Base-by-base conservation (phyloP, 257 asterid genomes). In the Nyctanthes arbortristis region DNA sequence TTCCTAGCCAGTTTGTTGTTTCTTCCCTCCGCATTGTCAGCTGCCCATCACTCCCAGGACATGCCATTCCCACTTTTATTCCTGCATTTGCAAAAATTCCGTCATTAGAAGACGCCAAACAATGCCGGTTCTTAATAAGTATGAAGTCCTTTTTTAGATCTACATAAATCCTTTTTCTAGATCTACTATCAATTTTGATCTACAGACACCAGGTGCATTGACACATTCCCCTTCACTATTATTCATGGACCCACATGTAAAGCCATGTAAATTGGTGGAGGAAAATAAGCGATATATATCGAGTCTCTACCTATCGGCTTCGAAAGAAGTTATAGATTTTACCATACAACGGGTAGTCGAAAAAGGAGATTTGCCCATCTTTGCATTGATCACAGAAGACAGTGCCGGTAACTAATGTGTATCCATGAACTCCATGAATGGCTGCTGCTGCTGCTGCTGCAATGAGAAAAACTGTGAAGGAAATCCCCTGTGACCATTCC, bases 351-450 rank as follows among this genome's bases (percentile, higher is more conserved):
- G 99, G 97, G 63, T 81, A 93, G 73, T 93, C 99, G 66, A 80
- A 93, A 56, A 89, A 75, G 30, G 99, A 87, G 0, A 93, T 55
- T 28, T 79, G 89, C 64, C 96, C 99, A 66, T 91, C 99, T 82
- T 77, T 87, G 89, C 99, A 93, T 79, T 93, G 97, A 77, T 93
- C 99, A 55, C 99, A 93, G 69, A 91, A 91, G 45, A 93, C 99
- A 0, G 91, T 87, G 16, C 99, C 99, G 6, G 92, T 69, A 36
- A 93, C 87, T 84, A 79, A 56, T 3, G 91, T 73, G 72, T 70
- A 75, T 39, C 97, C 96, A 47, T 47, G 57, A 65, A 80, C 79
- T 37, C 87, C 85, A 73, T 67, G 22, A 79, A 82, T 78, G 84
- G 82, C 74, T 10, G 80, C 87, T n/a, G n/a, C n/a, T n/a, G n/a